Percentiles rank a stretch among this genome's conserved stretches.
Conservation (phyloP, 306 rosid species). For the Quercus berberidifolia region DNA sequence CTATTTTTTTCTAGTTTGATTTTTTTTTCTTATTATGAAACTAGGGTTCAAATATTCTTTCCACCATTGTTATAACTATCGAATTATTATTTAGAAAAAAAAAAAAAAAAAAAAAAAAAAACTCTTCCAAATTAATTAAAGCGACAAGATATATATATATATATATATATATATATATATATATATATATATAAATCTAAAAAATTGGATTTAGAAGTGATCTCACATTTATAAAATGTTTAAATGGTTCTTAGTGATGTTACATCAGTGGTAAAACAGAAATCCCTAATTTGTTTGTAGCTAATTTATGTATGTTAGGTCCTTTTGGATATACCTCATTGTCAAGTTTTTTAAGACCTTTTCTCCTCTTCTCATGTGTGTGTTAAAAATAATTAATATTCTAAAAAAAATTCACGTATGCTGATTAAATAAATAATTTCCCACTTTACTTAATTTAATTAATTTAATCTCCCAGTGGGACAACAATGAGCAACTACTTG, state of each 20-base stretch:
- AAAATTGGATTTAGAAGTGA: neutral
- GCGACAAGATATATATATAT: no score
- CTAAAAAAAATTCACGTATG: neutral
- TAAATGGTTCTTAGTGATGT: constrained; percentile 9
- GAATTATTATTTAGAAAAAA: no score
- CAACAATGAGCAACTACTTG: neutral
- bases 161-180: no score
- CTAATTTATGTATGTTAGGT: neutral
- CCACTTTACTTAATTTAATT: neutral
- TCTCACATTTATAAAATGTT: constrained; percentile 3
- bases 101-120: no score
- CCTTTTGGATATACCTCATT: no score
- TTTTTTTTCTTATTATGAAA: no score
- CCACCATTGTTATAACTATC: no score
- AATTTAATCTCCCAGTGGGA: neutral
- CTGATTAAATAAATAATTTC: neutral
- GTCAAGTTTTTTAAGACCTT: accelerated
- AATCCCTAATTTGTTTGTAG: neutral
- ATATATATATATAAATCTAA: neutral
- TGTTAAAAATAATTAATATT: no score
- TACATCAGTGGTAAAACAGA: neutral
- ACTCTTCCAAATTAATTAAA: no score
- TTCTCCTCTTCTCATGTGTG: no score
- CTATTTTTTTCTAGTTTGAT: no score
- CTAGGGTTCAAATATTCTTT: no score